phyloP scores from a whole-genome alignment of 75 land plant genomes.

The Adiantum capillusveneris region DNA sequence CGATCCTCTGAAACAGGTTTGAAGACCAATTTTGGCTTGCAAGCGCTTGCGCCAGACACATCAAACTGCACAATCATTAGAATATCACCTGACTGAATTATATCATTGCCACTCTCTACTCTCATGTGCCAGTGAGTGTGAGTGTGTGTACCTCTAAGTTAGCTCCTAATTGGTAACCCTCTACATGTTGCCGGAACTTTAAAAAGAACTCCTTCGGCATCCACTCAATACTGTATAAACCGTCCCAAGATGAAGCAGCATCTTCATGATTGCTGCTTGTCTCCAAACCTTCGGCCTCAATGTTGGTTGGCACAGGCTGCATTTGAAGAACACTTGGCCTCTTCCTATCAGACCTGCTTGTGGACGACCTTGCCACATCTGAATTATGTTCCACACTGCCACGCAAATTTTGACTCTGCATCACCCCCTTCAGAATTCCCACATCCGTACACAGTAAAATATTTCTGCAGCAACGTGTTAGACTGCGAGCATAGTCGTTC shows the following conservation, averaged over 20 bases:
- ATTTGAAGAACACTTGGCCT: conserved; percentile 2
- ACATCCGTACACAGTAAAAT: too few relatives aligned
- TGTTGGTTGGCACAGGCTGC: background rate
- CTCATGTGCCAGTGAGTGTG: conserved; percentile 1
- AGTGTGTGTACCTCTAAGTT: conserved; percentile 54
- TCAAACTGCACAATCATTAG: conserved; percentile 38
- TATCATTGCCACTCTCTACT: too few relatives aligned
- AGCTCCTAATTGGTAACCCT: conserved; percentile 67
- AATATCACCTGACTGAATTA: background rate
- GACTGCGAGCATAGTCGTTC: too few relatives aligned
- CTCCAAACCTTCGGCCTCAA: background rate
- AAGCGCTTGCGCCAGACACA: conserved; percentile 47
- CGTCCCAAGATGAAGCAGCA: conserved; percentile 45
- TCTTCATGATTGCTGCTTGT: conserved; percentile 1
- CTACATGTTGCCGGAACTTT: conserved; percentile 66
- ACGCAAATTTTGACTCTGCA: too few relatives aligned
- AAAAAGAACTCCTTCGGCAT: conserved; percentile 66
- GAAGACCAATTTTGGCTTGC: conserved; percentile 58
- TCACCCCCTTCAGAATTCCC: too few relatives aligned
- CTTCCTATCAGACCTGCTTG: too few relatives aligned
- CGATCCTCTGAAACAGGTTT: conserved; percentile 55
- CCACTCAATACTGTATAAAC: conserved; percentile 53
- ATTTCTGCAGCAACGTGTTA: too few relatives aligned
- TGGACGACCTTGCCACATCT: too few relatives aligned
- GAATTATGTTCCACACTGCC: too few relatives aligned